These are phyloP conservation scores for Isabelozyma rhagii DNA, from an alignment of 805 yeast species.

Conservation along the genomic window DNA sequence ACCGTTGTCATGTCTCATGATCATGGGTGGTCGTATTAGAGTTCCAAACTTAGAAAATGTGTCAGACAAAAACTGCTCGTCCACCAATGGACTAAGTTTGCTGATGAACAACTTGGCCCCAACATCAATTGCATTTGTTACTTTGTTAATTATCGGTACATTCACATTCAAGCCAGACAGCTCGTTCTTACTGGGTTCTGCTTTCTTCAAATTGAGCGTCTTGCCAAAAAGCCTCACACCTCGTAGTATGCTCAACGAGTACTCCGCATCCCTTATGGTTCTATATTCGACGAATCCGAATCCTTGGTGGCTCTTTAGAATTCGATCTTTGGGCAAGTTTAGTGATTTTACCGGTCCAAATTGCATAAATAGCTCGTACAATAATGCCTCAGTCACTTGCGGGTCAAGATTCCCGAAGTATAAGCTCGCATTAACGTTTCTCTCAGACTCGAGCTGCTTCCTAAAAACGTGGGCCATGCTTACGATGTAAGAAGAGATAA, in stretches of 20 bases:
- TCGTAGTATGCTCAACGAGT: slow-evolving; percentile 56
- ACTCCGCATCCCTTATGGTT: slow-evolving; percentile 60
- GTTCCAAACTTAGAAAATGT: slow-evolving; percentile 72
- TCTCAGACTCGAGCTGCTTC: slow-evolving; percentile 40
- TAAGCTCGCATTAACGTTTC: slow-evolving; percentile 61
- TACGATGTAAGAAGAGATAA: background rate
- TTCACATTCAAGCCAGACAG: background rate
- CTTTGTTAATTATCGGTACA: slow-evolving; percentile 5
- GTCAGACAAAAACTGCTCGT: slow-evolving; percentile 50
- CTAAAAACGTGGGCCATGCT: slow-evolving; percentile 29
- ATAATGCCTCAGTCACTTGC: slow-evolving; percentile 62
- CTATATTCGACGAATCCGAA: slow-evolving; percentile 81
- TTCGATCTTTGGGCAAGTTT: slow-evolving; percentile 75
- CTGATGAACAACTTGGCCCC: slow-evolving; percentile 56
- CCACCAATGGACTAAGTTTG: slow-evolving; percentile 64
- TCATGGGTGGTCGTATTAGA: slow-evolving; percentile 46
- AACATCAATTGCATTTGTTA: slow-evolving; percentile 29
- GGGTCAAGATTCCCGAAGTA: slow-evolving; percentile 84
- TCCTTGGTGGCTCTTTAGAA: slow-evolving; percentile 72
- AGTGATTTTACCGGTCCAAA: slow-evolving; percentile 74
- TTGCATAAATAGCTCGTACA: slow-evolving; percentile 83
- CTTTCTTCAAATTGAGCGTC: slow-evolving; percentile 54
- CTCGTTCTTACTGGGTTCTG: slow-evolving; percentile 24
- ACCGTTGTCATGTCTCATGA: slow-evolving; percentile 48
- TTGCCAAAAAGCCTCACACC: slow-evolving; percentile 64